These are phyloP conservation scores for Sugiyamaella sp. DNA, from an alignment of 1,139 yeast species.

Conservation along the genomic window DNA sequence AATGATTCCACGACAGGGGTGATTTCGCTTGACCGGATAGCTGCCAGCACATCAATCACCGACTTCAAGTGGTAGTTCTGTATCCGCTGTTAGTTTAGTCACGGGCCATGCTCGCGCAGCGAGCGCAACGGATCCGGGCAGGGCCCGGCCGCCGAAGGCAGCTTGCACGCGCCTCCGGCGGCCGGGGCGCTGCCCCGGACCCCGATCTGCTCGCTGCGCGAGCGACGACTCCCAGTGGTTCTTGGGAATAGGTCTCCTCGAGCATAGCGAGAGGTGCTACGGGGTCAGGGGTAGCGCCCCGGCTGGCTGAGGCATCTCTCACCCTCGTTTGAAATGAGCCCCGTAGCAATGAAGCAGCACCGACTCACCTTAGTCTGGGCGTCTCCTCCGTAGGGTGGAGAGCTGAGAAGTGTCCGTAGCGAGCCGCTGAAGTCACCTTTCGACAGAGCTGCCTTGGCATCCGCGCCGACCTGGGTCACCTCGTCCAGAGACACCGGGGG, in stretches of 20 bases:
- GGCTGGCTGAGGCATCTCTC: neutral
- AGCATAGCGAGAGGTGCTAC: neutral
- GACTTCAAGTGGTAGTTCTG: constrained; percentile 52
- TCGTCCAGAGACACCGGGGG: constrained; percentile 53
- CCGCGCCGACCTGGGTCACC: constrained; percentile 57
- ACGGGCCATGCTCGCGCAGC: neutral
- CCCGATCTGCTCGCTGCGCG: neutral
- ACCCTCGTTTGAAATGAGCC: no score
- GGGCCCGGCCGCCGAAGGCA: neutral
- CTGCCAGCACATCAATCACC: constrained; percentile 73
- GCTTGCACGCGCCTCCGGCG: neutral
- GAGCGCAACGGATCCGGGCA: constrained; percentile 3
- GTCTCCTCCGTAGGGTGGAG: constrained; percentile 84
- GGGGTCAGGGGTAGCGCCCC: neutral
- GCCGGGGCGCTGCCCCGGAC: no score
- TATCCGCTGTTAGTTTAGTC: constrained; percentile 1
- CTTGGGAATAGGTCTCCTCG: neutral
- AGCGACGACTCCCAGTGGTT: neutral
- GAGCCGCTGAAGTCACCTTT: constrained; percentile 76
- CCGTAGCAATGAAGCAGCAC: no score
- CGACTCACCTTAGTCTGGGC: constrained; percentile 53
- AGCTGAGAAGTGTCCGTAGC: constrained; percentile 60
- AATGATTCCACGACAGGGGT: constrained; percentile 61
- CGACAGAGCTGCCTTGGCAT: constrained; percentile 64
- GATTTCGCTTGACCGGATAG: constrained; percentile 76